These are phyloP conservation scores for Hansenula anomala DNA, from an alignment of 1,139 yeast species.

Conservation along the genomic window DNA sequence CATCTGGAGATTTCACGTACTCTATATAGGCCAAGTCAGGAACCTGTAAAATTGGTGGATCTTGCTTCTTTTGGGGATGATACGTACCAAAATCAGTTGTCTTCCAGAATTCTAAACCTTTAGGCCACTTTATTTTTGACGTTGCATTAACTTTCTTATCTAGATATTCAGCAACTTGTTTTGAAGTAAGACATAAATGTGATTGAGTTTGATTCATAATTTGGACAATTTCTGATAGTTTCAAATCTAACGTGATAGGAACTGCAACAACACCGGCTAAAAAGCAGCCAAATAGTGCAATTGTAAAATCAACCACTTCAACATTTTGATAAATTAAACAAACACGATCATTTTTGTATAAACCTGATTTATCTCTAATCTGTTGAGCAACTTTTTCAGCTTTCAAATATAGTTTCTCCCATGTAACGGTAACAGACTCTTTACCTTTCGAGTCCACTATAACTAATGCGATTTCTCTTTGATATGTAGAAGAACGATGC, in stretches of 20 bases:
- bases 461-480: conserved; percentile 66
- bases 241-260: conserved; percentile 74
- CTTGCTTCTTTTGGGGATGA: conserved; percentile 53
- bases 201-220: conserved; percentile 74
- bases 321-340: conserved; percentile 77
- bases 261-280: conserved; percentile 93
- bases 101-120: conserved; percentile 67
- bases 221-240: conserved; percentile 60
- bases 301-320: conserved; percentile 81
- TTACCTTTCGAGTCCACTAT: conserved; percentile 77
- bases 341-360: conserved; percentile 80
- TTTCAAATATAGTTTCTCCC: conserved; percentile 84
- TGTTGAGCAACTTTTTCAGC: conserved; percentile 90
- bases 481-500: conserved; percentile 62
- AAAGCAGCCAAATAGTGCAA: conserved; percentile 88
- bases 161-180: conserved; percentile 43
- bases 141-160: conserved; percentile 27
- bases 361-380: conserved; percentile 66
- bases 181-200: conserved; percentile 77
- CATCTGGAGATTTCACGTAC: conserved; percentile 84
- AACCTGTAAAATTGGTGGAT: conserved; percentile 61
- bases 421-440: conserved; percentile 68
- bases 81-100: conserved; percentile 84
- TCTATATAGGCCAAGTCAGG: conserved; percentile 91
- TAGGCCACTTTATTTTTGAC: conserved; percentile 45